Percentiles rank a stretch among this genome's conserved stretches.
phyloP scores from a whole-genome alignment of 257 asterid genomes.

The Haberlea rhodopensis region DNA sequence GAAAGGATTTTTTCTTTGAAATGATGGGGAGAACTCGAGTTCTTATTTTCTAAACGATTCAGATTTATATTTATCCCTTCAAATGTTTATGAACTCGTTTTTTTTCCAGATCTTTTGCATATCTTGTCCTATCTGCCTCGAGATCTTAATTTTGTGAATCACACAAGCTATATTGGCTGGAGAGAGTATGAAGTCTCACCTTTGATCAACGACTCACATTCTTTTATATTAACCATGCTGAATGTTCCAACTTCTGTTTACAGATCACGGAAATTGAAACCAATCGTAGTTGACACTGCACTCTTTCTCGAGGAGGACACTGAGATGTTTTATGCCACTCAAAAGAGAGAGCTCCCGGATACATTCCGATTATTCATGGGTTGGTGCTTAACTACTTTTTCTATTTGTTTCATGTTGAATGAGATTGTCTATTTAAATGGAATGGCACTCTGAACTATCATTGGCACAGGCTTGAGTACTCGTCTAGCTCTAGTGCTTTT shows the following conservation, averaged over 20 bases:
- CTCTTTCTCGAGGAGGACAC: constrained; percentile 59
- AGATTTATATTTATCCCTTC: too few species aligned
- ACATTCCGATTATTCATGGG: constrained; percentile 80
- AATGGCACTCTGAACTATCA: not conserved
- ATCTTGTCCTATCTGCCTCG: constrained; percentile 77
- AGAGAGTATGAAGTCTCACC: constrained; percentile 65
- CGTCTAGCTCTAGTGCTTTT: too few species aligned
- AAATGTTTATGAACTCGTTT: too few species aligned
- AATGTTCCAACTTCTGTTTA: constrained; percentile 11
- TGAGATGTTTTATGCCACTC: constrained; percentile 79
- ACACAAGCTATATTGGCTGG: constrained; percentile 95
- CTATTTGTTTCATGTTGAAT: constrained; percentile 3
- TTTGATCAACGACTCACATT: constrained; percentile 11
- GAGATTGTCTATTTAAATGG: not conserved
- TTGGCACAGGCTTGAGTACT: not conserved
- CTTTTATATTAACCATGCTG: not conserved
- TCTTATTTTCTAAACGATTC: too few species aligned
- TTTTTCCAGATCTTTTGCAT: constrained; percentile 89
- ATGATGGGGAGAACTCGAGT: not conserved
- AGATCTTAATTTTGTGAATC: constrained; percentile 87
- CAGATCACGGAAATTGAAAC: constrained; percentile 78
- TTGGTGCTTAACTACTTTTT: constrained; percentile 24
- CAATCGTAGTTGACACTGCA: constrained; percentile 88
- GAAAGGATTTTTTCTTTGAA: too few species aligned
- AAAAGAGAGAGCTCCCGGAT: constrained; percentile 80